Evolutionary conservation across 208 protist species (phyloP), one percentile per base, ranked within the genome.

Genomic region (Leptomonas pyrrhocoris): DNA sequence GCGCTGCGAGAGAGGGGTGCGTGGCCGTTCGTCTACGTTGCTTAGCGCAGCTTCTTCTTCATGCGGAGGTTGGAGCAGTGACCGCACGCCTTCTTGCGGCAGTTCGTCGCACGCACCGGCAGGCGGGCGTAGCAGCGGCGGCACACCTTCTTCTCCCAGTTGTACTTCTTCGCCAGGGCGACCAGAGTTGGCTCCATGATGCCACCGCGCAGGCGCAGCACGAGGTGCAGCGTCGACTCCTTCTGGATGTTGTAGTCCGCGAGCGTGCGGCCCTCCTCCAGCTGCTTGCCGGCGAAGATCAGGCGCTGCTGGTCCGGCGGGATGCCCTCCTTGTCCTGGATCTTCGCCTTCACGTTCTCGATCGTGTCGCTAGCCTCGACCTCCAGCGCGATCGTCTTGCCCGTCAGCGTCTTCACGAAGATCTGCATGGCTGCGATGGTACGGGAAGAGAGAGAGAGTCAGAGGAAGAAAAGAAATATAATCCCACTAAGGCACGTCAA

Each of bases 231-330:
- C 60, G 98, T 99, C 34, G 97, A 99, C 88, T 99, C 98, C 93
- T 99, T 99, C 92, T 99, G 98, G 87, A 99, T 99, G 93, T 99
- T 98, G 97, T 99, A 99, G 91, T 99, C 98, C 48, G 92, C 83
- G 16, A 99, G 91, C 56, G 98, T 99, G 70, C 98, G 94, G 85
- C 95, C 97, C 79, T 99, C 98, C 90, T 99, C 98, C 58, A 99
- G 90, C 90, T 99, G 98, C 94, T 99, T 99, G 69, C 96, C 96
- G 40, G 94, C 95, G 73, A 97, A 97, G 82, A 98, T 94, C 49
- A 97, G 83, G 36, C 93, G 84, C 91, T 98, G 94, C 84, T 97
- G 94, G 65, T 98, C 95, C 73, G 93, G 94, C 16, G 95, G 94
- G 76, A 98, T 97, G 65, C 97, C 96, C 90, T 99, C 98, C 94